Conservation (phyloP, 1,284 basidiomycete genomes). For the Ustilago bromivora region DNA sequence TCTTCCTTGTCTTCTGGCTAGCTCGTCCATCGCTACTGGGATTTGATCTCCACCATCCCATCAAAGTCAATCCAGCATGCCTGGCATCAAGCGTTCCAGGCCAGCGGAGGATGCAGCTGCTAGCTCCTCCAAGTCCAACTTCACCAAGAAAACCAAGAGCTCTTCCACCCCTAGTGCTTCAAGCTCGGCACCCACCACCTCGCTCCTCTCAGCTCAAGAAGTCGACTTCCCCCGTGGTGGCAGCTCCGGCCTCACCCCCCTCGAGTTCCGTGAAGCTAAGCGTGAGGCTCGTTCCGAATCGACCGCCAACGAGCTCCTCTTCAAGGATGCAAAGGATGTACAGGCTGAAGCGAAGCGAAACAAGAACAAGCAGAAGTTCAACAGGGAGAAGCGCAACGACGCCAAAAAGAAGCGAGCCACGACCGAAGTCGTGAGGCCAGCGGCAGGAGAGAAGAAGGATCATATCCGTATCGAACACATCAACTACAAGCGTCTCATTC, state of each 20-base stretch:
- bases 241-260: conserved; percentile 80
- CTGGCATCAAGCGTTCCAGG: conserved; percentile 53
- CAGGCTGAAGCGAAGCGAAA: conserved; percentile 37
- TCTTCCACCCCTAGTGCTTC: conserved; percentile 11
- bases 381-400: conserved; percentile 62
- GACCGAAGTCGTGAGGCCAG: conserved; percentile 10
- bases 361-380: conserved; percentile 60
- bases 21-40: conserved; percentile 19
- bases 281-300: conserved; percentile 88
- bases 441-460: conserved; percentile 68
- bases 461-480: conserved; percentile 85
- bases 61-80: conserved; percentile 30
- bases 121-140: conserved; percentile 32
- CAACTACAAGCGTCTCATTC: conserved; percentile 90
- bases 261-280: conserved; percentile 88
- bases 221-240: conserved; percentile 93
- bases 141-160: conserved; percentile 35
- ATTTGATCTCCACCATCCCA: conserved; percentile 14
- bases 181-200: conserved; percentile 30
- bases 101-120: conserved; percentile 37
- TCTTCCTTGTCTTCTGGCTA: not conserved
- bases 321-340: conserved; percentile 69
- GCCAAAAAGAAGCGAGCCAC: conserved; percentile 65
- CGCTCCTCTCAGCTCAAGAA: conserved; percentile 51
- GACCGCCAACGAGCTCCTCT: conserved; percentile 77